Conservation (phyloP, 345 rosid species). For the Hirschfeldia incana region DNA sequence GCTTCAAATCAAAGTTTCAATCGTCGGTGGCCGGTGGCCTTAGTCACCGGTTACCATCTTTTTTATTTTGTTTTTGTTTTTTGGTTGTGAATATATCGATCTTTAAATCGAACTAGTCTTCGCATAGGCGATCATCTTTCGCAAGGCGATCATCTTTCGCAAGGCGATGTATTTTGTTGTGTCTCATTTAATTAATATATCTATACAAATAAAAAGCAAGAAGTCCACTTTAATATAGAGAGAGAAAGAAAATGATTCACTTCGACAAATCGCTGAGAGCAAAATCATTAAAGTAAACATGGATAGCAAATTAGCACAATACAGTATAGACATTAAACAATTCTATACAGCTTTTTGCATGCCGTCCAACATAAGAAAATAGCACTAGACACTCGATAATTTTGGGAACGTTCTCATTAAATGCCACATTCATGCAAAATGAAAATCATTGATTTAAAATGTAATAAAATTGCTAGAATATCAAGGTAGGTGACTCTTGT, state of each 20-base stretch:
- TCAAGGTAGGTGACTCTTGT: conserved; percentile 34
- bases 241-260: conserved; percentile 17
- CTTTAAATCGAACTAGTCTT: no score
- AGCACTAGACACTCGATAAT: neutral
- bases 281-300: neutral
- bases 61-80: no score
- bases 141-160: no score
- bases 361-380: neutral
- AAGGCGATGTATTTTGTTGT: no score
- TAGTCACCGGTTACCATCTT: no score
- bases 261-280: neutral
- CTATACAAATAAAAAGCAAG: neutral
- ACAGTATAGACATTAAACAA: neutral
- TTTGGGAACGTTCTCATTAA: neutral
- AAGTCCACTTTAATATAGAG: conserved; percentile 1
- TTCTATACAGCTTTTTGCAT: conserved; percentile 12
- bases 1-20: no score
- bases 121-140: no score
- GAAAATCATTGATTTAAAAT: conserved; percentile 16
- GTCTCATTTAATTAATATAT: no score
- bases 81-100: no score
- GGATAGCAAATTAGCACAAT: conserved; percentile 4
- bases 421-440: conserved; percentile 34
- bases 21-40: no score
- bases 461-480: neutral